phyloP scores from a whole-genome alignment of 176 grass and related monocot species.

The Oryza longistaminata region DNA sequence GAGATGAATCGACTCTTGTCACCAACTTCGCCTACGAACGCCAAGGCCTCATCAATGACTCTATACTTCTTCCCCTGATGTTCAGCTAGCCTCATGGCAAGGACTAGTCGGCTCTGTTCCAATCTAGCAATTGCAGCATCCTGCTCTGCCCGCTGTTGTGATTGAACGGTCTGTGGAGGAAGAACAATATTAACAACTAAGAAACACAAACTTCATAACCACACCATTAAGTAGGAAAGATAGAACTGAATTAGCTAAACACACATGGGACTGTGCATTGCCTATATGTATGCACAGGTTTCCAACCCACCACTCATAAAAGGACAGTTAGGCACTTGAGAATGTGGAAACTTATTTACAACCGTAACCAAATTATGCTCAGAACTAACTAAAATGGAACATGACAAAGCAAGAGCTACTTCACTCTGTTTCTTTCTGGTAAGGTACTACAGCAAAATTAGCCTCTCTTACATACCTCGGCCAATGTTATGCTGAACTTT shows the following conservation, averaged over 20 bases:
- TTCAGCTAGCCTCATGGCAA: slow-evolving; percentile 72
- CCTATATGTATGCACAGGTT: background rate
- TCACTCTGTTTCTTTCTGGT: background rate
- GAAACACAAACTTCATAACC: background rate
- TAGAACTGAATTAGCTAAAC: slow-evolving; percentile 23
- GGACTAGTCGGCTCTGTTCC: slow-evolving; percentile 75
- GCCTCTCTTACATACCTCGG: background rate
- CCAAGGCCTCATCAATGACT: slow-evolving; percentile 79
- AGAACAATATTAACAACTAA: slow-evolving; percentile 17
- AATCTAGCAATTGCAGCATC: slow-evolving; percentile 81
- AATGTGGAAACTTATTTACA: background rate
- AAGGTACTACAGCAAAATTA: background rate
- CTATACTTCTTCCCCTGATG: slow-evolving; percentile 73
- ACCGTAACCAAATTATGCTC: background rate
- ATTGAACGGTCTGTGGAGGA: slow-evolving; percentile 73
- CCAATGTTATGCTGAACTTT: background rate
- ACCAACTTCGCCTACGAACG: slow-evolving; percentile 71
- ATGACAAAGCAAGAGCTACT: background rate
- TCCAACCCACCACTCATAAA: background rate
- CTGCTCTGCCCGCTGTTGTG: slow-evolving; percentile 70
- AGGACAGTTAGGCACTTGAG: background rate
- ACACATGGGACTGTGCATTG: background rate
- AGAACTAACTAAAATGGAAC: background rate
- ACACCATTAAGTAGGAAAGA: background rate
- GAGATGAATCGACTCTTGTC: slow-evolving; percentile 50